Evolutionary conservation across 108 stramenopile species (phyloP), one percentile per base, ranked within the genome.

Genomic region (Chaetoceros tenuissimus): DNA sequence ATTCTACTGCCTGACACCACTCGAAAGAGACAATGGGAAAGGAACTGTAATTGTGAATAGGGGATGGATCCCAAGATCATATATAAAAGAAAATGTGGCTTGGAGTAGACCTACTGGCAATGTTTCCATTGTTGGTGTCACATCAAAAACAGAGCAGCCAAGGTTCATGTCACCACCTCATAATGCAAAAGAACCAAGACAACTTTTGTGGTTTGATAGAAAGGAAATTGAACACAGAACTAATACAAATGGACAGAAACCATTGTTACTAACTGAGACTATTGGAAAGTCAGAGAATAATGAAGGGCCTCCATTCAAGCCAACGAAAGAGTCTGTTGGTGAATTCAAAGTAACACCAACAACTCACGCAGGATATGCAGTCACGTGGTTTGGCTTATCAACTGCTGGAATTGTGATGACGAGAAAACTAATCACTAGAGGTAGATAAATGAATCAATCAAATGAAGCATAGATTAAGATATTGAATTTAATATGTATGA

Each of bases 351-450:
- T 78, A 1, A 84, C 81, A 0, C 92, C 92, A 3, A 67, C 67
- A 0, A 62, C 83, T 40, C 92, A 93, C 57, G 81, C 70, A 16
- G 92, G 85, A 26, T 93, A 93, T 72, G 92, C 92, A 5, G 60
- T 66, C 19, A 93, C 92, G 0, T 93, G 92, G 92, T 93, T 78
- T 73, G 85, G 85, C 2, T 64, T 93, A 57, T 73, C 82, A 27
- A 70, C 62, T 10, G 92, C 92, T 19, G 92, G 92, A n/a, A 51
- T 84, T 46, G 62, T 84, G 47, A 87, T 93, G 87, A 93, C 87
- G 0, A 63, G 83, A 50, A 88, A 82, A 60, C 59, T 92, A 29
- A 73, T 91, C 31, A 70, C 63, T 0, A 66, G 73, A 59, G 82
- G 84, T 23, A 67, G 81, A 56, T 71, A 31, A 34, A 57, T 30